Evolutionary conservation across 495 filamentous ascomycete species (phyloP).

Genomic region (Penicillium coffeae): DNA sequence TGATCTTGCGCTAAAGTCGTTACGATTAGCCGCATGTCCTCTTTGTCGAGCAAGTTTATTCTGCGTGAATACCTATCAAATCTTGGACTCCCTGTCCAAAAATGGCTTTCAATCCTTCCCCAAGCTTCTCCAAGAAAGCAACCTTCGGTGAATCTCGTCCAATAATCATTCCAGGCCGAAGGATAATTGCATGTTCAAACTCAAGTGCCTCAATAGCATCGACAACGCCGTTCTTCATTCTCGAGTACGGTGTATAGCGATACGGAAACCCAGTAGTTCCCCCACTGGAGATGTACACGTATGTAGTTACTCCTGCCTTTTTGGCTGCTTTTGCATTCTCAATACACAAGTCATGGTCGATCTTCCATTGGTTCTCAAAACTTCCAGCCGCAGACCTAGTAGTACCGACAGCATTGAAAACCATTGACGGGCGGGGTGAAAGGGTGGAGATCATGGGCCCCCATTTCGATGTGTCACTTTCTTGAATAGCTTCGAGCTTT

Average conservation of each 20-base stretch:
- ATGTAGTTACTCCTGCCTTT: constrained; percentile 44
- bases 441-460: constrained; percentile 26
- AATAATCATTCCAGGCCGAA: constrained; percentile 38
- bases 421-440: constrained; percentile 33
- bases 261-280: constrained; percentile 28
- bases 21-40: no score
- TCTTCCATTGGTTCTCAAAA: constrained; percentile 45
- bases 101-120: constrained; percentile 20
- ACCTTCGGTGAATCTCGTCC: constrained; percentile 30
- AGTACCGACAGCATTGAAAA: constrained; percentile 48
- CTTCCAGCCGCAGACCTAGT: constrained; percentile 43
- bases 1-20: constrained; percentile 28
- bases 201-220: constrained; percentile 35
- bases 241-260: constrained; percentile 29
- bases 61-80: constrained; percentile 30
- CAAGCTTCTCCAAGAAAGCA: constrained; percentile 23
- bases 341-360: constrained; percentile 48
- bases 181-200: constrained; percentile 36
- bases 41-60: no score
- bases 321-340: constrained; percentile 48
- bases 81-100: constrained; percentile 30
- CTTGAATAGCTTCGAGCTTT: constrained; percentile 41
- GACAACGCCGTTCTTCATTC: constrained; percentile 40
- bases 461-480: constrained; percentile 35
- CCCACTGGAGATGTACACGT: constrained; percentile 45